A percentile compares a stretch with the other conserved stretches of the same genome.
phyloP scores from a whole-genome alignment of 2,329 filamentous ascomycete species.

The Verticillium albo-atrum region DNA sequence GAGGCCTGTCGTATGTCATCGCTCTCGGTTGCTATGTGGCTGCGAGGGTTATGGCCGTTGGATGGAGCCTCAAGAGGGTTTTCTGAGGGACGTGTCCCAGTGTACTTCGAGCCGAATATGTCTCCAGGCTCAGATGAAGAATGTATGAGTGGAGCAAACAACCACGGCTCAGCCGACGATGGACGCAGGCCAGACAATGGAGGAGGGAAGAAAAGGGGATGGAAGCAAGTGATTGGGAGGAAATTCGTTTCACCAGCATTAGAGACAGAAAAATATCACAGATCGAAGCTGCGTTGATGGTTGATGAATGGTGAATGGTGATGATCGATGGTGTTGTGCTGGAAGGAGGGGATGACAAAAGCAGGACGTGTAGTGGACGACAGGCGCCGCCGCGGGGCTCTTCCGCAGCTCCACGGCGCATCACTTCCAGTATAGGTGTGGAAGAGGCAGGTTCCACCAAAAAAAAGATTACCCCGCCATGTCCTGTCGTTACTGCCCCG shows the following conservation, averaged over 20 bases:
- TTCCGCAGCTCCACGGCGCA: neutral
- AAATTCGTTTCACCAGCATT: neutral
- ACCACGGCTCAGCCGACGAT: neutral
- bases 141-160: neutral
- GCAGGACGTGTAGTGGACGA: neutral
- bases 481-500: neutral
- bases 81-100: neutral
- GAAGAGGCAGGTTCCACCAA: neutral
- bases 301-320: neutral
- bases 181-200: neutral
- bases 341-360: neutral
- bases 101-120: neutral
- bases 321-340: neutral
- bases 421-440: no score
- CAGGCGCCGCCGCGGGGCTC: neutral
- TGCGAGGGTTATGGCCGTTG: constrained; percentile 8
- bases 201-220: neutral
- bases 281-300: neutral
- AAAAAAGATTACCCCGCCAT: neutral
- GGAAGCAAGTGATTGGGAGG: neutral
- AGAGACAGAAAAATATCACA: neutral
- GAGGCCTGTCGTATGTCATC: constrained; percentile 8
- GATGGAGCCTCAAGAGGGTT: constrained; percentile 4
- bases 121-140: neutral
- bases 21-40: constrained; percentile 10